These are phyloP conservation scores for Hamamelis virginiana DNA, from an alignment of 164 flowering plant species.

Conservation along the genomic window DNA sequence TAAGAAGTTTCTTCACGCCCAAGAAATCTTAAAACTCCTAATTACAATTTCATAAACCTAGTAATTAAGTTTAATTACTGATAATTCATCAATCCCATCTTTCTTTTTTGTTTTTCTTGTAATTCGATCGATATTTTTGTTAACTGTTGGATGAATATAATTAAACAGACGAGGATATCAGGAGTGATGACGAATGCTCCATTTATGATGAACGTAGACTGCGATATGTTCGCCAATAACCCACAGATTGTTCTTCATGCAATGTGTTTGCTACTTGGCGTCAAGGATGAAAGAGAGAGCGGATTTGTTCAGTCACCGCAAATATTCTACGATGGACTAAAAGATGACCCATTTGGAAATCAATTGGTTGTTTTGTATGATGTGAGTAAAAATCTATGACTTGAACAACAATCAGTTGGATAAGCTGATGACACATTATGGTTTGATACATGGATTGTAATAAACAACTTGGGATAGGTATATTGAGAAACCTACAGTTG, in stretches of 20 bases:
- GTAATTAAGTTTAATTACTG: no score
- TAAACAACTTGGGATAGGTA: no score
- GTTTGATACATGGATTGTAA: no score
- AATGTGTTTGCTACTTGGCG: conserved; percentile 50
- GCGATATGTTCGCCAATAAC: conserved; percentile 67
- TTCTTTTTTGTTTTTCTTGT: no score
- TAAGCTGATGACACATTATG: no score
- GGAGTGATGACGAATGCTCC: conserved; percentile 78
- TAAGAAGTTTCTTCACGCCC: conserved; percentile 9
- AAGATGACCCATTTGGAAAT: conserved; percentile 55
- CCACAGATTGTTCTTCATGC: conserved; percentile 50
- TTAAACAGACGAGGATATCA: conserved; percentile 53
- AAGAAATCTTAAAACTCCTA: no score
- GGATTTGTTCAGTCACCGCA: conserved; percentile 63
- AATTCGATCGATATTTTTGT: background rate
- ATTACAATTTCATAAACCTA: no score
- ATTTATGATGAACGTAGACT: conserved; percentile 66
- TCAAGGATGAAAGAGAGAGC: conserved; percentile 24
- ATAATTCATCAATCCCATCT: no score
- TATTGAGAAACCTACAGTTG: no score
- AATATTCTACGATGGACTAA: conserved; percentile 35
- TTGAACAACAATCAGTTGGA: no score
- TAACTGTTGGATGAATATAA: background rate
- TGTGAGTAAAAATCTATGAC: conserved; percentile 19
- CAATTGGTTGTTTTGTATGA: conserved; percentile 15